phyloP scores from a whole-genome alignment of 179 eudicot genomes.

The Carnegiea gigantea region DNA sequence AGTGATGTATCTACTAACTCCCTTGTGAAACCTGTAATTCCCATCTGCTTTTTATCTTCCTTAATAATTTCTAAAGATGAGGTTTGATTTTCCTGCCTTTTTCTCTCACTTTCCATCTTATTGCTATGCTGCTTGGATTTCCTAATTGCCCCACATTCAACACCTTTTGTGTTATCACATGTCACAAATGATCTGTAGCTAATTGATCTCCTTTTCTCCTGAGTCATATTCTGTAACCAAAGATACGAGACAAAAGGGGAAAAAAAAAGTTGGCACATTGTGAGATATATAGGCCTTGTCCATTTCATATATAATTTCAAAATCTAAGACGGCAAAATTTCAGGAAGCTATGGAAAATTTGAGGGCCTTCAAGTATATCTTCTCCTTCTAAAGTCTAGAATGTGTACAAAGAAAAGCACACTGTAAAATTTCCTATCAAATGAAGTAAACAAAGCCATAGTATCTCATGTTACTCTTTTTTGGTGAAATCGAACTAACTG shows the following conservation, averaged over 20 bases:
- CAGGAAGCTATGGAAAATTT: background rate
- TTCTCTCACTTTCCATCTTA: slow-evolving; percentile 34
- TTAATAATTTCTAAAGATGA: slow-evolving; percentile 21
- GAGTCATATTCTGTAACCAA: slow-evolving; percentile 63
- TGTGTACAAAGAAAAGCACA: background rate
- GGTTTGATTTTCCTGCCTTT: slow-evolving; percentile 10
- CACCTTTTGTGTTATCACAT: slow-evolving; percentile 87
- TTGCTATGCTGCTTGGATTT: slow-evolving; percentile 45
- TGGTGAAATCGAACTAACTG: no score
- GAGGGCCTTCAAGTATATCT: background rate
- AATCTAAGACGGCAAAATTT: no score
- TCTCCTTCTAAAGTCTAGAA: background rate
- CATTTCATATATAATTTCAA: background rate
- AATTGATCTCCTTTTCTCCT: slow-evolving; percentile 60
- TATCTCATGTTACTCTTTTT: no score
- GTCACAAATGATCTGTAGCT: slow-evolving; percentile 78
- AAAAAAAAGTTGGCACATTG: background rate
- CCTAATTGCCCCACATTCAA: slow-evolving; percentile 62
- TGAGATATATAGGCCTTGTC: background rate
- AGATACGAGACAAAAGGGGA: background rate
- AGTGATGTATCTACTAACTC: slow-evolving; percentile 30
- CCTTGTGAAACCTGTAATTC: slow-evolving; percentile 30
- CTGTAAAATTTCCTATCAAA: no score
- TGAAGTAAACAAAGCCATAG: no score
- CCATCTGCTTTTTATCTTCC: slow-evolving; percentile 39